Conservation (phyloP, 495 filamentous ascomycete species). For the Jackrogersella minutella region DNA sequence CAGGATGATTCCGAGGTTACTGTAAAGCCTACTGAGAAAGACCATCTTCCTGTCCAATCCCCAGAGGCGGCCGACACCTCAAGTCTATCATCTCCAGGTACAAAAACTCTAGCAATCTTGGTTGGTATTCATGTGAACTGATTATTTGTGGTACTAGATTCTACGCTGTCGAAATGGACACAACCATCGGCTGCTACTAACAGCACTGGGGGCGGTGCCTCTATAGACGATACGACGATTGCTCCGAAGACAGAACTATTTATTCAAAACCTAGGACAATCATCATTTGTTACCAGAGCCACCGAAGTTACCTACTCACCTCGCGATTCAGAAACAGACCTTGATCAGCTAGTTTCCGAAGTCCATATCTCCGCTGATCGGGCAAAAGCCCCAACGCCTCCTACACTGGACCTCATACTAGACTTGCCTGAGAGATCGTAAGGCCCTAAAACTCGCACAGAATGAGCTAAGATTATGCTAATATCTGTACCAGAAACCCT, state of each 20-base stretch:
- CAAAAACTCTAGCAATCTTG: not conserved
- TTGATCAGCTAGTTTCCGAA: slow-evolving; percentile 44
- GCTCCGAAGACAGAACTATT: slow-evolving; percentile 25
- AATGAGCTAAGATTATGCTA: not conserved
- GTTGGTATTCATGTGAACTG: slow-evolving; percentile 3
- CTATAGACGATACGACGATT: slow-evolving; percentile 17
- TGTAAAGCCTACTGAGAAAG: slow-evolving; percentile 23
- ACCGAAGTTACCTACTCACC: slow-evolving; percentile 48
- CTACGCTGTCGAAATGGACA: slow-evolving; percentile 53
- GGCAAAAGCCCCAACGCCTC: slow-evolving; percentile 29
- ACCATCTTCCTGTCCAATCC: slow-evolving; percentile 31
- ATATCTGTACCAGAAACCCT: slow-evolving; percentile 21
- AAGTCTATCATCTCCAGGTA: slow-evolving; percentile 43
- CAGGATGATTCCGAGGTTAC: slow-evolving; percentile 28
- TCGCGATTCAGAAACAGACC: slow-evolving; percentile 40
- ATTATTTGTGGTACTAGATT: slow-evolving; percentile 43
- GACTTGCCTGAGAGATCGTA: slow-evolving; percentile 37
- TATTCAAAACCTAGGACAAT: slow-evolving; percentile 49
- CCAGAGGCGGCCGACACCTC: slow-evolving; percentile 29
- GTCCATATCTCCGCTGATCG: slow-evolving; percentile 49
- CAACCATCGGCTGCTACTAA: slow-evolving; percentile 46
- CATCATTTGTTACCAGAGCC: slow-evolving; percentile 49
- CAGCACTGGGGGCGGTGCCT: slow-evolving; percentile 37
- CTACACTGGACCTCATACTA: not conserved
- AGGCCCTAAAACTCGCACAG: not conserved